These are phyloP conservation scores for Citrus australasica DNA, from an alignment of 345 rosid species.

Conservation along the genomic window DNA sequence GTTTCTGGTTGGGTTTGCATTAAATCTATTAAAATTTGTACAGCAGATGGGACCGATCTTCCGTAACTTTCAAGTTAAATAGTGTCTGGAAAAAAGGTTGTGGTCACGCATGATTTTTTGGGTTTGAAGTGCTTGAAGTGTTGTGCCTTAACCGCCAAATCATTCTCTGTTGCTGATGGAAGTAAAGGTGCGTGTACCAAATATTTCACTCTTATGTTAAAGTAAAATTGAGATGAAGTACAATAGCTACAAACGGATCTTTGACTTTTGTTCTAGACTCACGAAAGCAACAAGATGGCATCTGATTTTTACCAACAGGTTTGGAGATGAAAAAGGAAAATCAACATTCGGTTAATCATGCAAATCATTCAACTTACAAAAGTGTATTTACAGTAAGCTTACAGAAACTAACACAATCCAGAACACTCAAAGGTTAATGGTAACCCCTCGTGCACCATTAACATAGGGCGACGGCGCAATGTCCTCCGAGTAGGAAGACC, in stretches of 20 bases:
- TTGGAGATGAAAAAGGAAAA: not conserved
- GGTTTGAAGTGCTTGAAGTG: not conserved
- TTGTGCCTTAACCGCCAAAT: too few relatives aligned
- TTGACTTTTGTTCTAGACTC: not conserved
- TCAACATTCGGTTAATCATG: not conserved
- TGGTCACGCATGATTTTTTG: not conserved
- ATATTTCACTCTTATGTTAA: too few relatives aligned
- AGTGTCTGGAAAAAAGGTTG: not conserved
- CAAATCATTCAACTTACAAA: not conserved
- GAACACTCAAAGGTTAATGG: constrained; percentile 51
- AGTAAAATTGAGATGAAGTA: not conserved
- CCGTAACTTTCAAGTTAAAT: not conserved
- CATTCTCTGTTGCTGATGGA: too few relatives aligned
- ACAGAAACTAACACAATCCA: not conserved
- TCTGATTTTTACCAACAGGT: not conserved
- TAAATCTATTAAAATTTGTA: not conserved
- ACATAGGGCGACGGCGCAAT: constrained; percentile 42
- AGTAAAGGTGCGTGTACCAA: not conserved
- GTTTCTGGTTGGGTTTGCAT: not conserved
- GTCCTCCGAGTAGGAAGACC: constrained; percentile 29
- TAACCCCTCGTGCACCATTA: constrained; percentile 70
- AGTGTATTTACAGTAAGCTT: constrained; percentile 1
- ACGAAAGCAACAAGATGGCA: not conserved
- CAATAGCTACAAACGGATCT: not conserved
- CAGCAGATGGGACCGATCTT: not conserved